phyloP scores from a whole-genome alignment of 306 rosid species.

The Oxytropis ochrocephala region DNA sequence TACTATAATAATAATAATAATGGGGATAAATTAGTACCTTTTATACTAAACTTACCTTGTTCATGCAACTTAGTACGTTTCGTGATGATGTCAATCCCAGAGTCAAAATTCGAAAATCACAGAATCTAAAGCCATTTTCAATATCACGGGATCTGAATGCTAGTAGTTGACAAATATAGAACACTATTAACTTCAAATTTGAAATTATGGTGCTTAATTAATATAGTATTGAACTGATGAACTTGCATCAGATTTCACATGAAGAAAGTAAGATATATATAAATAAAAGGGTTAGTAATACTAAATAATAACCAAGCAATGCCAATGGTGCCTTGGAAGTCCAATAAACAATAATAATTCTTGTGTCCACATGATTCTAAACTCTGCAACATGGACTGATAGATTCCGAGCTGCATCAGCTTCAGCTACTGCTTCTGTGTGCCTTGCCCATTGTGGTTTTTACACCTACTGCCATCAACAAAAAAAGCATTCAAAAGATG shows the following conservation, averaged over 20 bases:
- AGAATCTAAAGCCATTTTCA: background rate
- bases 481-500: background rate
- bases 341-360: background rate
- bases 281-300: background rate
- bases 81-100: background rate
- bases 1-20: too few species aligned
- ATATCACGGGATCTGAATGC: background rate
- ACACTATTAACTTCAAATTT: background rate
- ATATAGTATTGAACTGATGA: too few species aligned
- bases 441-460: conserved; percentile 4
- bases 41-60: too few species aligned
- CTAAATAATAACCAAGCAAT: background rate
- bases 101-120: background rate
- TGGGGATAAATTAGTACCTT: background rate
- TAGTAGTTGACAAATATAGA: too few species aligned
- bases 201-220: too few species aligned
- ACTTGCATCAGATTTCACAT: background rate
- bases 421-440: conserved; percentile 14
- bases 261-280: background rate
- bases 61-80: background rate
- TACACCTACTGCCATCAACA: conserved; percentile 8
- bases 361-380: conserved; percentile 33
- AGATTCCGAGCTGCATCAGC: background rate
- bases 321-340: conserved; percentile 2
- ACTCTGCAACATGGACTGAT: conserved; percentile 10